Evolutionary conservation across 192 early-diverging fungal genomes (phyloP), one percentile per base, ranked within the genome.

Genomic region (Funneliformis mosseae): DNA sequence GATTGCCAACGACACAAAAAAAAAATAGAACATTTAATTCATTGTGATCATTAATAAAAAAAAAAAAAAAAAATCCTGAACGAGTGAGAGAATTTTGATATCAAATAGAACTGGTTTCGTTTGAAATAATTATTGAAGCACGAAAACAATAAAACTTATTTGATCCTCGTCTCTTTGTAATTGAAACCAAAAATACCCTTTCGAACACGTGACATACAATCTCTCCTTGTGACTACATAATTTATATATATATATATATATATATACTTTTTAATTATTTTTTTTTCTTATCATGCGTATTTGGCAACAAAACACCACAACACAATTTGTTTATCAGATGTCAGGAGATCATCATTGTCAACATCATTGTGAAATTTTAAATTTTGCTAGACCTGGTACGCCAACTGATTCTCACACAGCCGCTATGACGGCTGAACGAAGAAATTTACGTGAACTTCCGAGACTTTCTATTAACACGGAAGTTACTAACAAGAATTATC

Each of bases 281-380:
- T 33, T n/a, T 33, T 66, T 28, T 28, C 5, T 48, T 48, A 48
- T 74, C n/a, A 74, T 74, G 71, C 45, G 71, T 74, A 42, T 43
- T 50, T 74, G 71, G 71, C 71, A 74, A 74, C 71, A 74, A 74
- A 38, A 16, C 46, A 28, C 45, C 28, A 11, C 71, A 42, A 27
- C 41, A 7, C 42, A 73, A 5, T 48, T 74, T n/a, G 33, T 67
- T 11, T 33, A 8, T 14, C 41, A 43, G 23, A 27, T 74, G 25
- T 7, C 10, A 41, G n/a, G 9, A 69, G 23, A 0, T 18, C 18
- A 55, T 55, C 6, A 38, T 33, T 11, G 33, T 14, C 45, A 43
- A 5, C 42, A 23, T 16, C 45, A 78, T 69, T 78, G 68, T n/a
- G 77, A 78, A 45, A 38, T 78, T 38, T 55, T 78, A 78, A 78